phyloP scores from a whole-genome alignment of 2,329 filamentous ascomycete genomes.

The Diaporthe ampelina region DNA sequence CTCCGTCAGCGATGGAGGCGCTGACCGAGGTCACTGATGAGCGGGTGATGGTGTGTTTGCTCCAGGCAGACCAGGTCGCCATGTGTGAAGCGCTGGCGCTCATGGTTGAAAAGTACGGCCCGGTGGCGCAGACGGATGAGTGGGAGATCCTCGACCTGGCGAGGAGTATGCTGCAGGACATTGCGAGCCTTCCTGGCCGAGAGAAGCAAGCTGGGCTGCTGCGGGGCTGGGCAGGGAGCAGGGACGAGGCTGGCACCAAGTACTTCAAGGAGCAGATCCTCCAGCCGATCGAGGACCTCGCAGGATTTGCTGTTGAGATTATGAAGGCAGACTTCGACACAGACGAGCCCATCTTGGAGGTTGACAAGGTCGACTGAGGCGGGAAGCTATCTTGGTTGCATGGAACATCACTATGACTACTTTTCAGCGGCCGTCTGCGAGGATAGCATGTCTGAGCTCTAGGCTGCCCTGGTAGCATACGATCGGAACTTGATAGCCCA shows the following conservation, averaged over 20 bases:
- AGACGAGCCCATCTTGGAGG: conserved; percentile 33
- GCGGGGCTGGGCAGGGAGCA: conserved; percentile 58
- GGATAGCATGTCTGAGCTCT: neutral
- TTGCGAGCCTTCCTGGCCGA: conserved; percentile 61
- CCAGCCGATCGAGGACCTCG: conserved; percentile 61
- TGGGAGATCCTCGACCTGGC: conserved; percentile 63
- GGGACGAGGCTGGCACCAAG: conserved; percentile 54
- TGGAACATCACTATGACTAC: neutral
- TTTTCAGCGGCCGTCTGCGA: neutral
- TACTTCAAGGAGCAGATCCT: conserved; percentile 64
- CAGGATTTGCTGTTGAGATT: conserved; percentile 60
- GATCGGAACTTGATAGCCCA: neutral
- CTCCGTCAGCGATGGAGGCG: conserved; percentile 51
- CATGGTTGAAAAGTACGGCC: conserved; percentile 60
- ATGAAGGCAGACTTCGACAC: conserved; percentile 57
- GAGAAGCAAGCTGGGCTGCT: conserved; percentile 61
- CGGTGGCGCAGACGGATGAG: conserved; percentile 57
- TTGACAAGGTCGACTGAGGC: conserved; percentile 27
- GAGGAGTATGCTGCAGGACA: conserved; percentile 62
- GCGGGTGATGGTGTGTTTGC: conserved; percentile 50
- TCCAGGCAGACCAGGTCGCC: conserved; percentile 65
- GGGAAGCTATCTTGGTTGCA: neutral
- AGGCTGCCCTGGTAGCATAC: neutral
- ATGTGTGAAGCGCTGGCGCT: conserved; percentile 67
- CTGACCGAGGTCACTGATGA: conserved; percentile 47